A percentile compares a stretch with the other conserved stretches of the same genome.
Conservation (phyloP, 202 grass and related monocot species). For the Schoenoplectus triqueter region DNA sequence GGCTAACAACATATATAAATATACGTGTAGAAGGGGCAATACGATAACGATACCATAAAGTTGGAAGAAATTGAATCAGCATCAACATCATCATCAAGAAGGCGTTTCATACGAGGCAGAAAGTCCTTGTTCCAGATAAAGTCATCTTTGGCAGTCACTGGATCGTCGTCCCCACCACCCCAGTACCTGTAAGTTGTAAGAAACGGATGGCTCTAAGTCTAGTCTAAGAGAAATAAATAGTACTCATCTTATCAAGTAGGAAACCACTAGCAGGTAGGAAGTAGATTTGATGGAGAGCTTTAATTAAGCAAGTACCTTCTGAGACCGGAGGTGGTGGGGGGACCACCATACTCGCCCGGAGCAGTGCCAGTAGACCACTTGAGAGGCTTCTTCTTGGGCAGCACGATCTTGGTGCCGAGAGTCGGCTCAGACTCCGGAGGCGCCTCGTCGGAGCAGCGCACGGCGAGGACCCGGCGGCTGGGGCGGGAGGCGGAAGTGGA, state of each 20-base stretch:
- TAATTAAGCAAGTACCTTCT: constrained; percentile 57
- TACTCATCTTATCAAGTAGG: neutral
- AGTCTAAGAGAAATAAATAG: neutral
- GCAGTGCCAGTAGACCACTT: constrained; percentile 91
- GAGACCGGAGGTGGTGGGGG: constrained; percentile 68
- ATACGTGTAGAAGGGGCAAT: neutral
- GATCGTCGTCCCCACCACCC: constrained; percentile 83
- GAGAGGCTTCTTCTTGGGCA: constrained; percentile 82
- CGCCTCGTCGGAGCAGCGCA: constrained; percentile 43
- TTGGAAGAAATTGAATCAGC: neutral
- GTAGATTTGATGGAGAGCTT: neutral
- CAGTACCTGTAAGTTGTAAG: constrained; percentile 15
- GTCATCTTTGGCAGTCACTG: constrained; percentile 75
- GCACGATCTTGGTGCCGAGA: constrained; percentile 60
- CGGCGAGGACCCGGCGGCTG: constrained; percentile 28
- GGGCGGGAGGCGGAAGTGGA: constrained; percentile 2
- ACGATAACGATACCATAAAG: constrained; percentile 16
- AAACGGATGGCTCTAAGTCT: neutral
- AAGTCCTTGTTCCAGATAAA: constrained; percentile 99
- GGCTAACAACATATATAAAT: neutral
- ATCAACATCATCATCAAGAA: constrained; percentile 53
- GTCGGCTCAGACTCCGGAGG: constrained; percentile 45
- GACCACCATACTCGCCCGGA: constrained; percentile 82
- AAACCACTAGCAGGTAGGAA: neutral
- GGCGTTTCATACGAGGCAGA: constrained; percentile 67